Base-by-base conservation (phyloP, 2,329 filamentous ascomycete genomes). In the Fusarium staphyleae region DNA sequence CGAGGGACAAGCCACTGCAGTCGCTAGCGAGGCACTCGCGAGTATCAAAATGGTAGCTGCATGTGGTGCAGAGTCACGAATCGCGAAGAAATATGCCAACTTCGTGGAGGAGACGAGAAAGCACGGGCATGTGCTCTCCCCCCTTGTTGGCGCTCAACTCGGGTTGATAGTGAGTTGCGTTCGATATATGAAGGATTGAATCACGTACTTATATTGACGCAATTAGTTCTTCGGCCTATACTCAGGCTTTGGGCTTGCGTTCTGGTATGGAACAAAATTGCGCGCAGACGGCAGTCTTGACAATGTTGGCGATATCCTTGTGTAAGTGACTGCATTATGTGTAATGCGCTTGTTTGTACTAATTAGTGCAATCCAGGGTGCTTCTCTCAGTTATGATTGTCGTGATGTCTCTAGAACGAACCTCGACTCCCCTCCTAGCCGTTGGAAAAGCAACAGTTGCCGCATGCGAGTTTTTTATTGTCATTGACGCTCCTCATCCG, bases 21-120 rank as follows among this genome's bases (percentile, higher is more conserved):
- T 88, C 3, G 85, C 86, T 1, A 85, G 83, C 48, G 86, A 88
- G 68, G 76, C 83, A 3, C 78, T 88, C 59, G 74, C 78, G 1
- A 81, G 80, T 42, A 82, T 87, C 29, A 77, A 84, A 6, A 88
- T 87, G 77, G 76, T 88, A 28, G 77, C 81, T 30, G 85, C 85
- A 1, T 87, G 84, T 62, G 84, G 84, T 29, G 86, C 86, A 11
- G 82, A 87, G 66, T 66, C 71, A 12, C 78, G 81, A 5, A 78
- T 87, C 48, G 73, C 77, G 0, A 70, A 75, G 40, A 82, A 80
- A 28, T 87, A 86, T 65, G 70, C 77, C 12, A 71, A 74, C 5
- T 86, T 81, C 75, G 79, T 85, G 15, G 74, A 79, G n/a, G 78
- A 83, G 48, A 79, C 82, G 2, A 79, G 76, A 50, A 74, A 72